Conservation (phyloP, 768 basidiomycete species). For the Trametes cinnabarina region DNA sequence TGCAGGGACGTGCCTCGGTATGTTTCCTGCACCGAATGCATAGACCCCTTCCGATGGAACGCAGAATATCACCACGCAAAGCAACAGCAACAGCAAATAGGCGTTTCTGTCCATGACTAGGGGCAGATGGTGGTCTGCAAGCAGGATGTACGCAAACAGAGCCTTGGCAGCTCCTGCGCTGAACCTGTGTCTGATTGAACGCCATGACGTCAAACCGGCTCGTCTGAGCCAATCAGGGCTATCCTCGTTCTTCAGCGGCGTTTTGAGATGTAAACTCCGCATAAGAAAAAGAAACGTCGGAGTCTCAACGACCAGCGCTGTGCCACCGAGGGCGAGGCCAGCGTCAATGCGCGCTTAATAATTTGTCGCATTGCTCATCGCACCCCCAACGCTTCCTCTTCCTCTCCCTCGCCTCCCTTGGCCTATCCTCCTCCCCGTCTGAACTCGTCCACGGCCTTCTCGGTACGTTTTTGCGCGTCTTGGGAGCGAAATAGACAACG, state of each 20-base stretch:
- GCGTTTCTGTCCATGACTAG: conserved; percentile 18
- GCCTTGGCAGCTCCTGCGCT: not conserved
- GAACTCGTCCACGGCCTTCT: conserved; percentile 19
- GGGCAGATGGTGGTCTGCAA: not conserved
- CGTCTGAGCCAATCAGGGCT: conserved; percentile 7
- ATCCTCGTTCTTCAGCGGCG: not conserved
- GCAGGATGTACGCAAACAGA: not conserved
- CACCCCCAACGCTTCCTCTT: conserved; percentile 21
- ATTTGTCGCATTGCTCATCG: conserved; percentile 26
- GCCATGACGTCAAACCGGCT: conserved; percentile 13
- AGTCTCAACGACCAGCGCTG: not conserved
- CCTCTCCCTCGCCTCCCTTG: conserved; percentile 25
- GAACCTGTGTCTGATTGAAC: not conserved
- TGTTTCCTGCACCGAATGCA: conserved; percentile 85
- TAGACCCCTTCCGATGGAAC: conserved; percentile 57
- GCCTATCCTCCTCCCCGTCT: conserved; percentile 30
- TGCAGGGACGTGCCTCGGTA: conserved; percentile 44
- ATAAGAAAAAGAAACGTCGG: not conserved
- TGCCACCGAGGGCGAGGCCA: not conserved
- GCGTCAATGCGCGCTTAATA: conserved; percentile 27
- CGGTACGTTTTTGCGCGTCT: conserved; percentile 29
- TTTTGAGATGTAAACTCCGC: not conserved
- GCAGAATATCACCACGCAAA: conserved; percentile 56
- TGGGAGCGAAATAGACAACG: not conserved
- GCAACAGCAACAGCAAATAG: conserved; percentile 33